A percentile compares a stretch with the other conserved stretches of the same genome.
phyloP scores from a whole-genome alignment of 1,139 yeast genomes.

The Zhuliangozyma blackwelliae region DNA sequence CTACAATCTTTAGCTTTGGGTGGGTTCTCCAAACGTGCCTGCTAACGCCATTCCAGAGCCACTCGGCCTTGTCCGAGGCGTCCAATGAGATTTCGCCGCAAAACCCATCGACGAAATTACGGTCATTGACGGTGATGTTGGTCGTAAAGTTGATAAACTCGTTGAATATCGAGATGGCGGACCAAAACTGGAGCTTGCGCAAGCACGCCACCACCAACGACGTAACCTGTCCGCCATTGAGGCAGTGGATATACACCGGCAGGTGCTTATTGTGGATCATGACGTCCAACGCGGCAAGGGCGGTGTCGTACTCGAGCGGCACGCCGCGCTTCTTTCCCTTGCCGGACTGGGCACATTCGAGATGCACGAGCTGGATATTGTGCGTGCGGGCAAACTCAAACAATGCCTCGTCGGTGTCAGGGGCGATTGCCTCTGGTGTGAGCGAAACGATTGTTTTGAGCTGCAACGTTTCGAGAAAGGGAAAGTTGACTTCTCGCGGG shows the following conservation, averaged over 20 bases:
- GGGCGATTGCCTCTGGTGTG: constrained; percentile 69
- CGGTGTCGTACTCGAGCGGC: constrained; percentile 66
- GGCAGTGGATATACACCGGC: constrained; percentile 81
- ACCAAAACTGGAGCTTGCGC: constrained; percentile 83
- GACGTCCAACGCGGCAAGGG: constrained; percentile 53
- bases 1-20: constrained; percentile 37
- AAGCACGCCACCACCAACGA: constrained; percentile 82
- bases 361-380: constrained; percentile 53
- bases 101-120: constrained; percentile 79
- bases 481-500: constrained; percentile 70
- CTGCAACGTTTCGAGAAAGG: constrained; percentile 64
- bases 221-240: constrained; percentile 86
- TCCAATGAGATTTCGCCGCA: constrained; percentile 56
- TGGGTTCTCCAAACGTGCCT: constrained; percentile 48
- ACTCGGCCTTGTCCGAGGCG: constrained; percentile 50
- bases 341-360: constrained; percentile 62
- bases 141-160: constrained; percentile 79
- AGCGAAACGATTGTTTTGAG: constrained; percentile 73
- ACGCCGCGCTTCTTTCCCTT: constrained; percentile 77
- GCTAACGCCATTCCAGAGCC: constrained; percentile 76
- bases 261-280: constrained; percentile 56
- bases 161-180: constrained; percentile 78
- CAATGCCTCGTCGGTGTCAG: constrained; percentile 47
- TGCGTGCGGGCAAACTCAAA: constrained; percentile 47
- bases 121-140: constrained; percentile 77